Evolutionary conservation across 176 grass and related monocot species (phyloP).

Genomic region (Saccharum officinarum): DNA sequence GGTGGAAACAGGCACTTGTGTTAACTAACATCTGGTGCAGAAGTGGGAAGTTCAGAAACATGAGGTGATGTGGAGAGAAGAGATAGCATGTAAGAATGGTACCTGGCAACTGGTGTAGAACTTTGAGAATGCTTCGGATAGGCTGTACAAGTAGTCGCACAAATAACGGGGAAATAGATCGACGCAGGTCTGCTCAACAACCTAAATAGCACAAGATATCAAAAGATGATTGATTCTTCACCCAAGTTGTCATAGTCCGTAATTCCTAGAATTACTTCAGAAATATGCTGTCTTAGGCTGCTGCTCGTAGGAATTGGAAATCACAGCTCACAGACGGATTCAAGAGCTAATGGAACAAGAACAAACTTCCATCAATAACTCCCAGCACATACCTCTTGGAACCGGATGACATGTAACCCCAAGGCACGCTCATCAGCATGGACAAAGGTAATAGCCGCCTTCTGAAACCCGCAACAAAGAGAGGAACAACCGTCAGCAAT

Average conservation of each 20-base stretch:
- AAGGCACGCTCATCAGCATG: slow-evolving; percentile 55
- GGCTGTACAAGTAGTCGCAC: slow-evolving; percentile 65
- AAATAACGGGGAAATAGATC: slow-evolving; percentile 57
- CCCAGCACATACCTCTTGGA: slow-evolving; percentile 44
- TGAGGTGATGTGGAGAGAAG: not conserved
- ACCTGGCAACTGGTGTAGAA: slow-evolving; percentile 57
- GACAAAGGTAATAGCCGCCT: slow-evolving; percentile 38
- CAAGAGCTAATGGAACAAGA: not conserved
- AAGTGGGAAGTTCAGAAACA: not conserved
- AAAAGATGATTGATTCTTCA: not conserved
- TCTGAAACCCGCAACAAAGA: slow-evolving; percentile 28
- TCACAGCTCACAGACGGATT: not conserved
- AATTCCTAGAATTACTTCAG: not conserved
- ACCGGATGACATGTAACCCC: slow-evolving; percentile 57
- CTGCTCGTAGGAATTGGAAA: not conserved
- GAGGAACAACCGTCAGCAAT: not conserved
- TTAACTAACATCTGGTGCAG: not conserved
- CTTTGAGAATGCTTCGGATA: slow-evolving; percentile 60
- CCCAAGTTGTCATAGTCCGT: not conserved
- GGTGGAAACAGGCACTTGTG: not conserved
- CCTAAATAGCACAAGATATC: slow-evolving; percentile 28
- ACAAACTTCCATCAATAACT: not conserved
- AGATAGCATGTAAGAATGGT: not conserved
- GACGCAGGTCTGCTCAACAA: slow-evolving; percentile 51
- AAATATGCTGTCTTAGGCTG: not conserved